These are phyloP conservation scores for Liquidambar formosana DNA, from an alignment of 164 flowering plant species.

Conservation along the genomic window DNA sequence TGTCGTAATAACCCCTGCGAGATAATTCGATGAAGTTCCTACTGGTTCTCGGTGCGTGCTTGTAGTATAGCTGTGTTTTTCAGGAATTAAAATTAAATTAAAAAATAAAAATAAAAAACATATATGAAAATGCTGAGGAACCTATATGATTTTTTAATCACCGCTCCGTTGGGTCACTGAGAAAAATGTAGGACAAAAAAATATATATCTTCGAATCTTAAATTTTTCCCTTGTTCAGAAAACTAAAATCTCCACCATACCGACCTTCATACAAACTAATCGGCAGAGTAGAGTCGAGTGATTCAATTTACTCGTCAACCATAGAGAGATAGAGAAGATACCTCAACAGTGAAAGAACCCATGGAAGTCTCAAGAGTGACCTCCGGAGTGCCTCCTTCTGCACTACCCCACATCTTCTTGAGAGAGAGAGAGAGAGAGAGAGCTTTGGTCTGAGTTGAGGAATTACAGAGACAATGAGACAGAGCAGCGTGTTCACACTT, in stretches of 20 bases:
- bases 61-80: conserved; percentile 63
- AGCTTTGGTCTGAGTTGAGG: neutral
- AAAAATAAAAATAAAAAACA: neutral
- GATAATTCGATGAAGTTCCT: conserved; percentile 90
- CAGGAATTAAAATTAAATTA: neutral
- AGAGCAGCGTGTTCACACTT: too few relatives aligned
- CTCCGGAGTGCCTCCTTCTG: conserved; percentile 87
- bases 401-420: conserved; percentile 58
- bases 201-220: neutral
- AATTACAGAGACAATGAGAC: too few relatives aligned
- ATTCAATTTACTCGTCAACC: neutral
- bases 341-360: conserved; percentile 92
- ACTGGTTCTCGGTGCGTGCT: conserved; percentile 92
- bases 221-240: neutral
- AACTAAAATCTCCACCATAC: neutral
- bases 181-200: neutral
- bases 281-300: neutral
- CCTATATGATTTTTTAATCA: neutral
- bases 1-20: conserved; percentile 83
- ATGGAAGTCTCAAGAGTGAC: conserved; percentile 93
- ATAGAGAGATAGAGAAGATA: conserved; percentile 19
- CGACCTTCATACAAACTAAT: neutral
- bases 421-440: conserved; percentile 8
- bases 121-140: neutral
- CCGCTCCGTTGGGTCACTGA: neutral